Percentiles rank a stretch among this genome's conserved stretches.
These are phyloP conservation scores for Pichia sp. DNA, from an alignment of 1,139 yeast genomes.

Conservation along the genomic window DNA sequence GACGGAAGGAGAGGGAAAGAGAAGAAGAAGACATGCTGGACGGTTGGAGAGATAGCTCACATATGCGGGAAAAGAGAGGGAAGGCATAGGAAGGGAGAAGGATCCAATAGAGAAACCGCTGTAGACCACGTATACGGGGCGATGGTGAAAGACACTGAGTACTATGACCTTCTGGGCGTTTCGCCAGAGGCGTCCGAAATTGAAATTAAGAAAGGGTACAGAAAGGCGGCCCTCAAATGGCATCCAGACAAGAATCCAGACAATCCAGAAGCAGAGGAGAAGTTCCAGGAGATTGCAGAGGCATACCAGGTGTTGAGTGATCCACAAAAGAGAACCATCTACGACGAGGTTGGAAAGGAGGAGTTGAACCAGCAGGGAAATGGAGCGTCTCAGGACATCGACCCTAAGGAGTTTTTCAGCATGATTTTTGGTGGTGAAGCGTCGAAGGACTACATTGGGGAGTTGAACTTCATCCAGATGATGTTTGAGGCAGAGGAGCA, in stretches of 20 bases:
- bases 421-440: slow-evolving; percentile 92
- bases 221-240: slow-evolving; percentile 79
- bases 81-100: too few species aligned
- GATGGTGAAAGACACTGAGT: slow-evolving; percentile 89
- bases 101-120: too few species aligned
- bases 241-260: slow-evolving; percentile 97
- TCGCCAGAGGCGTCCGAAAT: slow-evolving; percentile 66
- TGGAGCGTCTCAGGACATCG: slow-evolving; percentile 62
- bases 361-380: slow-evolving; percentile 40
- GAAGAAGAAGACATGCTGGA: background rate
- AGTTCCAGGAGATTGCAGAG: slow-evolving; percentile 54
- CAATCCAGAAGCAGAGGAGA: slow-evolving; percentile 69
- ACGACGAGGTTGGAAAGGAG: slow-evolving; percentile 83
- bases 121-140: too few species aligned
- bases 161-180: slow-evolving; percentile 76
- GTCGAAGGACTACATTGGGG: slow-evolving; percentile 78
- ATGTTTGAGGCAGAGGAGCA: slow-evolving; percentile 41
- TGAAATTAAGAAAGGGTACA: slow-evolving; percentile 89
- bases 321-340: slow-evolving; percentile 63
- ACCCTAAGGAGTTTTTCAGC: slow-evolving; percentile 83
- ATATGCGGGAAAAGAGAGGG: too few species aligned
- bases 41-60: too few species aligned
- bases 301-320: slow-evolving; percentile 84
- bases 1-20: background rate
- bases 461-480: slow-evolving; percentile 58